Conservation (phyloP, 805 yeast genomes). For the Candida quercuum region DNA sequence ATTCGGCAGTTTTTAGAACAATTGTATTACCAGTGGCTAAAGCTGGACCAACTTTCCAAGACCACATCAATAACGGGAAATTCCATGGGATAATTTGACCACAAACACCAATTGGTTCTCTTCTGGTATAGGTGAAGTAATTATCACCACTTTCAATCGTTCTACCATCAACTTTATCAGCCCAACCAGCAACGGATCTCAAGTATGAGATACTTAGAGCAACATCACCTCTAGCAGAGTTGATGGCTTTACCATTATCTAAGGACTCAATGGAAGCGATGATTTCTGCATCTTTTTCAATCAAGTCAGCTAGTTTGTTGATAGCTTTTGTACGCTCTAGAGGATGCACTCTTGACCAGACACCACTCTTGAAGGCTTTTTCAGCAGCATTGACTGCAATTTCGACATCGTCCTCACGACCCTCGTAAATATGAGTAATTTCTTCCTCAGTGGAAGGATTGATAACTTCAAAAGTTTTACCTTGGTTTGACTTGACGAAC, state of each 20-base stretch:
- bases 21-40: constrained; percentile 83
- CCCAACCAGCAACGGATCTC: constrained; percentile 84
- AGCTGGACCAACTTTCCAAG: constrained; percentile 93
- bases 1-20: constrained; percentile 84
- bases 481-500: constrained; percentile 51
- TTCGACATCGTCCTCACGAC: constrained; percentile 70
- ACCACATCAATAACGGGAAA: constrained; percentile 86
- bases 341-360: constrained; percentile 73
- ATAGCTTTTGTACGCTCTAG: constrained; percentile 54
- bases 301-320: constrained; percentile 65
- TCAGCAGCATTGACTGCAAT: constrained; percentile 75
- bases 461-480: constrained; percentile 53
- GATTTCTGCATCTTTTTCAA: constrained; percentile 64
- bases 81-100: constrained; percentile 68
- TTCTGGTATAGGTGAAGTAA: constrained; percentile 70
- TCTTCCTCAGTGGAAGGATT: constrained; percentile 67
- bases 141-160: constrained; percentile 66
- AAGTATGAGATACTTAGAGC: constrained; percentile 59
- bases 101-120: constrained; percentile 88
- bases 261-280: constrained; percentile 75
- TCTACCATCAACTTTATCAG: constrained; percentile 77
- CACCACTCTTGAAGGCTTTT: constrained; percentile 59
- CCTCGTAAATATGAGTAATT: constrained; percentile 64
- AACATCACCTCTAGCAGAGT: constrained; percentile 68
- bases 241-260: constrained; percentile 82